Conservation (phyloP, 306 rosid genomes). For the Oxytropis ochrocephala region DNA sequence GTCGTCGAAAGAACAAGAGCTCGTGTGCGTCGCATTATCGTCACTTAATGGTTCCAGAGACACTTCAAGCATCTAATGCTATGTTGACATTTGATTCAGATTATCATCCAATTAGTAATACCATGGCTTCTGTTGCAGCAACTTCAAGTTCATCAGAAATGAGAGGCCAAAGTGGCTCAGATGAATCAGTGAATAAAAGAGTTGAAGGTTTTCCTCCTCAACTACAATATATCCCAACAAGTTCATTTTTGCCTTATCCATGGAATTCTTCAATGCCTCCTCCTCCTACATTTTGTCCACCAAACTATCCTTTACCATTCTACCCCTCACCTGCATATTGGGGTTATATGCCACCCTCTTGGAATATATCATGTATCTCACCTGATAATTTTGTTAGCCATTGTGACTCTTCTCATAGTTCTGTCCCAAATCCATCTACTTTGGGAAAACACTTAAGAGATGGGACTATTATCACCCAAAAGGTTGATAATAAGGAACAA, state of each 20-base stretch:
- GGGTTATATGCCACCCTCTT: conserved; percentile 51
- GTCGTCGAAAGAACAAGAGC: conserved; percentile 84
- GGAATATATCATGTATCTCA: conserved; percentile 47
- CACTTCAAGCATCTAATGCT: conserved; percentile 36
- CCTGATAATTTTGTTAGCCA: conserved; percentile 32
- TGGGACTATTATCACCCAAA: conserved; percentile 38
- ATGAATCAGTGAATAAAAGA: conserved; percentile 35
- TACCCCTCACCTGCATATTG: conserved; percentile 53
- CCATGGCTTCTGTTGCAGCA: conserved; percentile 50
- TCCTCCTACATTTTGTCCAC: conserved; percentile 46
- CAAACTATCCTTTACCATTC: conserved; percentile 64
- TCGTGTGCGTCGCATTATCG: conserved; percentile 46
- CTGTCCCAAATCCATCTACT: conserved; percentile 31
- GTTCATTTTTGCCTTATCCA: conserved; percentile 47
- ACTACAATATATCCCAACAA: conserved; percentile 40
- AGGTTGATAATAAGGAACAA: conserved; percentile 24
- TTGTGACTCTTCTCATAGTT: conserved; percentile 24
- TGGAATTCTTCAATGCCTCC: conserved; percentile 50
- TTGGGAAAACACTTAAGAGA: conserved; percentile 83
- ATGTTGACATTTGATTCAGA: conserved; percentile 59
- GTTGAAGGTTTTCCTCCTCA: conserved; percentile 45
- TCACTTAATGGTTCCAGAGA: conserved; percentile 47
- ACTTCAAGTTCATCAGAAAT: conserved; percentile 49
- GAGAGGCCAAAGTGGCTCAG: conserved; percentile 26
- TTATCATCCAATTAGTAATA: conserved; percentile 55